These are phyloP conservation scores for Fusarium illudens DNA, from an alignment of 2,329 filamentous ascomycete genomes.

Conservation along the genomic window DNA sequence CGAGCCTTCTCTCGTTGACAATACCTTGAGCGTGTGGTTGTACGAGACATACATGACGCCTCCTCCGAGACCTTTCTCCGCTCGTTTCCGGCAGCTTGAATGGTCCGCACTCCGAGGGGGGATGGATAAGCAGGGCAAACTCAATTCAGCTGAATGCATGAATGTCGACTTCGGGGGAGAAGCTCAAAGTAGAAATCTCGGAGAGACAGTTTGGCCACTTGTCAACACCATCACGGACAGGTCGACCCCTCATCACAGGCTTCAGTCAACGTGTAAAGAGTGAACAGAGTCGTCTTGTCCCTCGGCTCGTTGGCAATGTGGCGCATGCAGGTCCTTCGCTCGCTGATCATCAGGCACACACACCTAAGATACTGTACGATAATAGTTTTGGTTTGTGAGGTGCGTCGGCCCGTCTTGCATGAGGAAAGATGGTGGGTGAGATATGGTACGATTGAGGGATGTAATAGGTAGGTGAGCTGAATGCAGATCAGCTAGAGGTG, in stretches of 20 bases:
- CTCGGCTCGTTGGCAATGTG: conserved; percentile 31
- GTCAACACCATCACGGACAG: conserved; percentile 28
- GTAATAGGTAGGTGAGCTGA: conserved; percentile 31
- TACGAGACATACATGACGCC: not conserved
- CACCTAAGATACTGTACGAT: conserved; percentile 2
- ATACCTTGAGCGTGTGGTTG: not conserved
- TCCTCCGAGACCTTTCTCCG: not conserved
- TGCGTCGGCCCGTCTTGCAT: conserved; percentile 30
- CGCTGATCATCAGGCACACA: conserved; percentile 37
- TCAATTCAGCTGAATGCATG: conserved; percentile 10
- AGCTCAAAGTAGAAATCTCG: conserved; percentile 20
- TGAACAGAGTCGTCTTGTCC: conserved; percentile 11
- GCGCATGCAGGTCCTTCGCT: conserved; percentile 27
- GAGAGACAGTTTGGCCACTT: not conserved
- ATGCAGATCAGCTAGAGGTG: conserved; percentile 5
- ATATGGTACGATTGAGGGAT: conserved; percentile 6
- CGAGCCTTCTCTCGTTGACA: not conserved
- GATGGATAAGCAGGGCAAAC: not conserved
- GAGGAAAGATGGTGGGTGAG: conserved; percentile 17
- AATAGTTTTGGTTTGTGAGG: not conserved
- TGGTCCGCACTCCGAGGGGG: not conserved
- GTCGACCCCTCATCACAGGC: conserved; percentile 35
- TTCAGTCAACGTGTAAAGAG: conserved; percentile 13
- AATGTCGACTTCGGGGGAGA: conserved; percentile 17
- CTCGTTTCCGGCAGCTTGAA: not conserved